Evolutionary conservation across 768 basidiomycete species (phyloP).

Genomic region (Leccinum imitatum): DNA sequence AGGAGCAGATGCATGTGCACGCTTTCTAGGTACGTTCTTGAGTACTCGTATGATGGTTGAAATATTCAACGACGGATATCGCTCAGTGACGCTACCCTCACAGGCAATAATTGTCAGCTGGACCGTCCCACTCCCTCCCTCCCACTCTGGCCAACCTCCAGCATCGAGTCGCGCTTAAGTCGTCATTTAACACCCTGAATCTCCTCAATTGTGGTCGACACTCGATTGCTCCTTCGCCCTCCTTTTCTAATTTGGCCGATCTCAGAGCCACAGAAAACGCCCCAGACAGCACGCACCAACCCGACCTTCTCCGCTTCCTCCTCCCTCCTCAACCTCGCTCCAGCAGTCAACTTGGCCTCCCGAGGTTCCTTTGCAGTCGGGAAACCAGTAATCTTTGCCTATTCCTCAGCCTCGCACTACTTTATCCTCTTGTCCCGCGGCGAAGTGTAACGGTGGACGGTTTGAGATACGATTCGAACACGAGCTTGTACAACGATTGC

Average conservation of each 20-base stretch:
- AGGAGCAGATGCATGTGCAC: too few species aligned
- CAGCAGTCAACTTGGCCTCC: constrained; percentile 68
- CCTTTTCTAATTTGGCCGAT: constrained; percentile 53
- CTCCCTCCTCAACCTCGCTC: constrained; percentile 60
- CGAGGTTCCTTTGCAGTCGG: constrained; percentile 79
- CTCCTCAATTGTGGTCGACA: constrained; percentile 20
- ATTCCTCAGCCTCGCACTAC: constrained; percentile 76
- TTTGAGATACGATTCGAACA: constrained; percentile 61
- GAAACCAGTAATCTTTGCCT: constrained; percentile 67
- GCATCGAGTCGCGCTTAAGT: too few species aligned
- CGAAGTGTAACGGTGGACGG: constrained; percentile 58
- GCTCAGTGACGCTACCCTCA: too few species aligned
- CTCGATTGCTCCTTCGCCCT: constrained; percentile 46
- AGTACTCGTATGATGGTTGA: too few species aligned
- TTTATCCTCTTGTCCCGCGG: constrained; percentile 75
- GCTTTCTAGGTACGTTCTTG: too few species aligned
- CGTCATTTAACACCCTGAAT: too few species aligned
- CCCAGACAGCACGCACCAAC: constrained; percentile 48
- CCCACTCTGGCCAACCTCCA: too few species aligned
- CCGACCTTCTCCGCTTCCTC: constrained; percentile 69
- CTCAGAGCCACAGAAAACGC: neutral
- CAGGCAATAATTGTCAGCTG: too few species aligned
- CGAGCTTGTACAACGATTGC: constrained; percentile 68
- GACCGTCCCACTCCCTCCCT: too few species aligned
- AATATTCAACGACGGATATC: too few species aligned